These are phyloP conservation scores for Arctium minus DNA, from an alignment of 129 eudicot species.

Conservation along the genomic window DNA sequence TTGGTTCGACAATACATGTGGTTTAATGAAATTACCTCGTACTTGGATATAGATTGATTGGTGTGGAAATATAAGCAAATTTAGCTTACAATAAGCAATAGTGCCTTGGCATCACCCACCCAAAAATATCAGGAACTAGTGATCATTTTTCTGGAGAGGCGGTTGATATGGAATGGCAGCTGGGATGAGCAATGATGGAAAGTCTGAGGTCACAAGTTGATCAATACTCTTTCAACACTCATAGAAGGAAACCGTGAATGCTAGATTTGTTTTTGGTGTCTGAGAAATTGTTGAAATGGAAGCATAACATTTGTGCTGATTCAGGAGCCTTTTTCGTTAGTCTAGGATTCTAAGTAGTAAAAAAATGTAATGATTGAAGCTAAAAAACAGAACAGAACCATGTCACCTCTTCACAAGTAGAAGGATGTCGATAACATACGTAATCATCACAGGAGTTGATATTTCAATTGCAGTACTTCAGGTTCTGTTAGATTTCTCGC, in stretches of 20 bases:
- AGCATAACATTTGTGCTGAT: background rate
- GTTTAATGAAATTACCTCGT: background rate
- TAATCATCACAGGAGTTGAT: background rate
- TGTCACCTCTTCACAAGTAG: background rate
- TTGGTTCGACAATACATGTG: background rate
- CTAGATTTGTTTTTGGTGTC: background rate
- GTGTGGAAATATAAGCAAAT: background rate
- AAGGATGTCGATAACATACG: background rate
- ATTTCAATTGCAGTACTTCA: background rate
- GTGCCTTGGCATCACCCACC: background rate
- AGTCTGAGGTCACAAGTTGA: background rate
- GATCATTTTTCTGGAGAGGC: background rate
- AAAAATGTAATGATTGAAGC: background rate
- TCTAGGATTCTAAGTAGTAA: background rate
- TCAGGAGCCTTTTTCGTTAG: background rate
- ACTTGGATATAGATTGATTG: constrained; percentile 7
- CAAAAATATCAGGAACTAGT: background rate
- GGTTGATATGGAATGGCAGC: background rate
- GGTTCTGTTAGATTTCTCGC: background rate
- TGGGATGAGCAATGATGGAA: background rate
- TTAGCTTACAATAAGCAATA: background rate
- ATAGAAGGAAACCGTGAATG: background rate
- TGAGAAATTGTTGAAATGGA: background rate
- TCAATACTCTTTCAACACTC: background rate
- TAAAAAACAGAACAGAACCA: background rate